These are phyloP conservation scores for Herpetospermum pedunculosum DNA, from an alignment of 306 rosid species.

Conservation along the genomic window DNA sequence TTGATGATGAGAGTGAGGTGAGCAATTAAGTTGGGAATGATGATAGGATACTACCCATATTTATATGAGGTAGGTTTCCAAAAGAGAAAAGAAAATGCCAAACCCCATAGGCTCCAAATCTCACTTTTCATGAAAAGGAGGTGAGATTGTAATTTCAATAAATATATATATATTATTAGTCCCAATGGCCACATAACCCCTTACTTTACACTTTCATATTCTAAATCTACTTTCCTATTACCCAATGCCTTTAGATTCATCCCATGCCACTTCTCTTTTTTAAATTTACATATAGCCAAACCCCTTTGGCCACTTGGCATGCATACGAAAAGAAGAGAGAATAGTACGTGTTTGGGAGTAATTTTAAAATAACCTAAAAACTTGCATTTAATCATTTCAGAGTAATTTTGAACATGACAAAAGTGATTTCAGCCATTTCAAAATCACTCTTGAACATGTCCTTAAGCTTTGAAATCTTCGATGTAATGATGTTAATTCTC, in stretches of 20 bases:
- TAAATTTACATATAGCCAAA: neutral
- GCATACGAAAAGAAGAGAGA: neutral
- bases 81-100: conserved; percentile 1
- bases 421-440: too few relatives aligned
- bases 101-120: conserved; percentile 6
- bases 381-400: too few relatives aligned
- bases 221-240: neutral
- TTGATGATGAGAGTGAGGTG: conserved; percentile 1
- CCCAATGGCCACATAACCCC: neutral
- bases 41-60: neutral
- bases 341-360: too few relatives aligned
- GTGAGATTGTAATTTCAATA: neutral
- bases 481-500: too few relatives aligned
- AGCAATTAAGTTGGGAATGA: conserved; percentile 1
- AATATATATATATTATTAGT: neutral
- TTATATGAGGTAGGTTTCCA: neutral
- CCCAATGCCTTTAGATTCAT: neutral
- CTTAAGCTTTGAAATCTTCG: too few relatives aligned
- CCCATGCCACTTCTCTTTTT: neutral
- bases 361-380: too few relatives aligned
- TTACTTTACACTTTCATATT: neutral
- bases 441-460: too few relatives aligned
- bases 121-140: conserved; percentile 8
- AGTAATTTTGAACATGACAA: too few relatives aligned
- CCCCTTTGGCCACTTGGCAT: neutral